Evolutionary conservation across 2,329 filamentous ascomycete genomes (phyloP), one percentile per base, ranked within the genome.

Genomic region (Ophiostoma quercus): DNA sequence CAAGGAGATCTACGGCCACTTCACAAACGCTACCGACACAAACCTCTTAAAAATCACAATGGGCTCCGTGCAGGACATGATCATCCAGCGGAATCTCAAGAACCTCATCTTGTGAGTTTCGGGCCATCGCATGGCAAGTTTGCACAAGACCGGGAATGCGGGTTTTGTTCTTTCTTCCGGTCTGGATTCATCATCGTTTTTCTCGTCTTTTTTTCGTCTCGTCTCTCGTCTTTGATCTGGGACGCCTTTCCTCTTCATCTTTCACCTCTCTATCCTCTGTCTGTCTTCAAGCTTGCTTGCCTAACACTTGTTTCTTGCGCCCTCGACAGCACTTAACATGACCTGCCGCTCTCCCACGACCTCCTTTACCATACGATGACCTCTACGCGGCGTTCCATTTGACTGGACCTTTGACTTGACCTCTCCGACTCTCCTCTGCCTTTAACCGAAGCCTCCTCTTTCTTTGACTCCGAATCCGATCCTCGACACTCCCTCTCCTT

Each of bases 11-110:
- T 88, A 87, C 74, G 85, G 85, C 65, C 85, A 88, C 76, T 87
- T 87, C 69, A 87, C 85, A 66, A 87, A 87, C 73, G 85, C 85
- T 9, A 88, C 85, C 67, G 85, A 87, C 74, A 88, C 91, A 43
- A 92, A 92, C 76, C 80, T 94, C 73, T 84, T 94, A 74, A 94
- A 93, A 81, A 92, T 92, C 73, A 94, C 92, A 54, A 94, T 94
- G 92, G 85, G 87, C 73, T 92, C 90, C 12, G 91, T 94, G 69
- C 91, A 94, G 79, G 91, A 94, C 78, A 94, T 92, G 88, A 92
- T 93, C 75, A 92, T 93, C 76, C 90, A 93, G 80, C 90, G 90
- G 77, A 93, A 93, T 78, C 84, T 94, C 70, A 91, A 92, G 80
- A 89, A 90, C 79, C 82, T 93, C 76, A 92, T 94, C 76, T 82